phyloP scores from a whole-genome alignment of 495 filamentous ascomycete genomes.

The Hyaloscypha variabilis region DNA sequence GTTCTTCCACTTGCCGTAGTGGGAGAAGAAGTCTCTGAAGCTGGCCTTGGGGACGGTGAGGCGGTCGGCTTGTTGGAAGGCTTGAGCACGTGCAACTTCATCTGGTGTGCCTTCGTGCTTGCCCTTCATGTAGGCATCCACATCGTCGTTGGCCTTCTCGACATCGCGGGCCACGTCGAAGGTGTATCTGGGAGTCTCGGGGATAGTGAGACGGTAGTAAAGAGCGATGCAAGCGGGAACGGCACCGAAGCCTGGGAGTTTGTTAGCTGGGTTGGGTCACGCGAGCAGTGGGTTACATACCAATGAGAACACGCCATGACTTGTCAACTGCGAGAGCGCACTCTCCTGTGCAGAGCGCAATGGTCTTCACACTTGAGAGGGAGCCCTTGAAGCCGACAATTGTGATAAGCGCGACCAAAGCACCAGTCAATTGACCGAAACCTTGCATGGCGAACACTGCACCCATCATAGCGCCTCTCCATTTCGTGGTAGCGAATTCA shows the following conservation, averaged over 20 bases:
- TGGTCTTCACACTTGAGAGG: constrained; percentile 53
- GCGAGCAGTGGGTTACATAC: constrained; percentile 71
- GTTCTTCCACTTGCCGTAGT: constrained; percentile 70
- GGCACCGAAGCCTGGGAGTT: constrained; percentile 70
- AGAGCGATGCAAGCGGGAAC: constrained; percentile 76
- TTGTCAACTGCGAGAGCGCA: constrained; percentile 78
- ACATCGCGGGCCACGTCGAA: constrained; percentile 64
- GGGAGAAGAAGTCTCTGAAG: constrained; percentile 62
- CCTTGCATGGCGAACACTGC: constrained; percentile 86
- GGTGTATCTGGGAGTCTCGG: constrained; percentile 75
- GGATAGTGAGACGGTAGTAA: constrained; percentile 83
- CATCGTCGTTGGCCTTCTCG: constrained; percentile 65
- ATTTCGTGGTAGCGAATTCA: constrained; percentile 78
- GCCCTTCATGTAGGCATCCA: constrained; percentile 63
- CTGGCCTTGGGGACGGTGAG: constrained; percentile 64
- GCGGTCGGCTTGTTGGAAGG: constrained; percentile 33
- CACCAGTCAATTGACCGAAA: constrained; percentile 72
- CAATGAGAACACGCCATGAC: constrained; percentile 78
- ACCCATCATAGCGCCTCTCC: constrained; percentile 82
- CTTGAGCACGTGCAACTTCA: constrained; percentile 54
- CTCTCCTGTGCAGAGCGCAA: constrained; percentile 58
- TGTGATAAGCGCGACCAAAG: constrained; percentile 70
- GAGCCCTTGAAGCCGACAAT: constrained; percentile 72
- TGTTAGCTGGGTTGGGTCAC: constrained; percentile 73
- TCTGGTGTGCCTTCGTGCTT: constrained; percentile 61